Percentiles rank a stretch among this genome's conserved stretches.
Evolutionary conservation across 2,329 filamentous ascomycete species (phyloP).

Genomic region (Dryadomyces quercivorus): DNA sequence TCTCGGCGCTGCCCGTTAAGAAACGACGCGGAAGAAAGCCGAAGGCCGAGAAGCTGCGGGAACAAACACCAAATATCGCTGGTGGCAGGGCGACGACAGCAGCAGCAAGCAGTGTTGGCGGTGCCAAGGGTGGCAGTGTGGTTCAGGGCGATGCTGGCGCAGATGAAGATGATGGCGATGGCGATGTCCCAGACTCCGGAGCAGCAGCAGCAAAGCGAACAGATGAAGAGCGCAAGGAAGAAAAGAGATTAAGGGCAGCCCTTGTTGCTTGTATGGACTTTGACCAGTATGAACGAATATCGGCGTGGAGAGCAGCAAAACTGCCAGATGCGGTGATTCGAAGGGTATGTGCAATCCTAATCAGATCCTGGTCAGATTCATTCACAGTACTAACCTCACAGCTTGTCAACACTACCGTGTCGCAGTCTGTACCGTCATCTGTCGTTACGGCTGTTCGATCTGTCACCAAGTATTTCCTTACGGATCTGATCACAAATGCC

Average conservation of each 20-base stretch:
- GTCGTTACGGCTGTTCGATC: constrained; percentile 66
- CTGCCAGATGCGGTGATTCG: constrained; percentile 57
- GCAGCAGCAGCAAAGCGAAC: constrained; percentile 21
- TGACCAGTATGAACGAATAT: constrained; percentile 59
- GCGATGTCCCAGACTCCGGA: constrained; percentile 17
- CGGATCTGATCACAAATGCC: constrained; percentile 62
- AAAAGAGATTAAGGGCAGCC: constrained; percentile 50
- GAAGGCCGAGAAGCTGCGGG: constrained; percentile 37
- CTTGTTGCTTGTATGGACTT: constrained; percentile 51
- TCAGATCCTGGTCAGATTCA: no score
- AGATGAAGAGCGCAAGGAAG: constrained; percentile 49
- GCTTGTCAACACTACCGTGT: constrained; percentile 71
- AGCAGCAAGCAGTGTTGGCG: constrained; percentile 28
- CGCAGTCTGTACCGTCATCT: constrained; percentile 61
- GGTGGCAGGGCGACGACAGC: constrained; percentile 31
- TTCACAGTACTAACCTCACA: constrained; percentile 15
- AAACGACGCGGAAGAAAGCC: constrained; percentile 51
- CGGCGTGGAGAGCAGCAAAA: constrained; percentile 57
- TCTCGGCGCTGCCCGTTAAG: constrained; percentile 28
- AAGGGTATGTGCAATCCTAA: constrained; percentile 32
- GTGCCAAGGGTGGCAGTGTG: constrained; percentile 15
- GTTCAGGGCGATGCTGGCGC: constrained; percentile 23
- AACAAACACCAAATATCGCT: constrained; percentile 25
- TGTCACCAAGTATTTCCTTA: constrained; percentile 65
- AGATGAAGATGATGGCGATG: constrained; percentile 33